Percentiles rank a stretch among this genome's conserved stretches.
Evolutionary conservation across 2,329 filamentous ascomycete genomes (phyloP).

Genomic region (Penicillium sp.): DNA sequence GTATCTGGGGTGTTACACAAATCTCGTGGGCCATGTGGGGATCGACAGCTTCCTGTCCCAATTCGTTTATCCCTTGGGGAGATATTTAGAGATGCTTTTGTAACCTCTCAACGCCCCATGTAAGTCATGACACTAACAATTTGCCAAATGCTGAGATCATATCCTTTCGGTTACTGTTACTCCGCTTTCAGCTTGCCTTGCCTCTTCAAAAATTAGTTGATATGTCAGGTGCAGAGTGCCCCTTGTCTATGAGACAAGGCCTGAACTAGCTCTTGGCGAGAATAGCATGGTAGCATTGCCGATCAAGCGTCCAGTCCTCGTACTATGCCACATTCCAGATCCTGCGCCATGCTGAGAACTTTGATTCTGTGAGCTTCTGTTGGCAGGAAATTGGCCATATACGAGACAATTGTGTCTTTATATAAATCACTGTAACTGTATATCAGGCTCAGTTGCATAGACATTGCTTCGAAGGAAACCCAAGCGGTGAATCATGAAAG

Average conservation of each 20-base stretch:
- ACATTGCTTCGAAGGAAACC: no score
- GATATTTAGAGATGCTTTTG: not conserved
- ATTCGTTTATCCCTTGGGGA: not conserved
- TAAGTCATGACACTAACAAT: not conserved
- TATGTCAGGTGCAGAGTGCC: not conserved
- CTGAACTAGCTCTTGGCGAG: not conserved
- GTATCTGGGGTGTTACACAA: not conserved
- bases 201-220: not conserved
- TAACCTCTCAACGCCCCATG: not conserved
- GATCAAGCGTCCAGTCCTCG: not conserved
- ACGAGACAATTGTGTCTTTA: no score
- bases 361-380: no score
- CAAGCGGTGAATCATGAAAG: not conserved
- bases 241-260: not conserved
- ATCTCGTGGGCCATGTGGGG: slow-evolving; percentile 17
- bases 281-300: not conserved
- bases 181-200: not conserved
- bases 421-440: no score
- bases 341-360: not conserved
- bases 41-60: slow-evolving; percentile 1
- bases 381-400: no score
- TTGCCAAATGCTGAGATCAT: not conserved
- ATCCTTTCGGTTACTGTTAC: not conserved
- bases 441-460: no score
- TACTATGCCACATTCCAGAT: not conserved